phyloP scores from a whole-genome alignment of 805 yeast genomes.

The Starmera pachycereana region DNA sequence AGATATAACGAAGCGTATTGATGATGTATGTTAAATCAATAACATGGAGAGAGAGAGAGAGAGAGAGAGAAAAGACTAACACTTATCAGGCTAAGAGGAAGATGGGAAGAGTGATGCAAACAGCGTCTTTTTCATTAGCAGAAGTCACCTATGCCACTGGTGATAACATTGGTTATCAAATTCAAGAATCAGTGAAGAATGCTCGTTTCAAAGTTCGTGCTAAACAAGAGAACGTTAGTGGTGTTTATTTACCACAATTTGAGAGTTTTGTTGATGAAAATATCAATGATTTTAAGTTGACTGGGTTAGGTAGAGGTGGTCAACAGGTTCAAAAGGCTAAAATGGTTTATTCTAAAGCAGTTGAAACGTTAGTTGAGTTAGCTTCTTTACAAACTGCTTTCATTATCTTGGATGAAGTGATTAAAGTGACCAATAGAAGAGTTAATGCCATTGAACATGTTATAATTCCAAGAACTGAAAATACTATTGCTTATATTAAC shows the following conservation, averaged over 20 bases:
- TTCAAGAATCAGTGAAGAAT: slow-evolving; percentile 83
- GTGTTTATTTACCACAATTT: slow-evolving; percentile 89
- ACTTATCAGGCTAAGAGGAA: slow-evolving; percentile 60
- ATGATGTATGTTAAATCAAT: slow-evolving; percentile 41
- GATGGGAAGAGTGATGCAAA: slow-evolving; percentile 98
- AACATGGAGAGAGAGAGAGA: background rate
- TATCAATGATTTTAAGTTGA: slow-evolving; percentile 88
- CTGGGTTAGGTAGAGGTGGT: slow-evolving; percentile 97
- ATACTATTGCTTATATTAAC: slow-evolving; percentile 84
- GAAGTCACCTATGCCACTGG: slow-evolving; percentile 98
- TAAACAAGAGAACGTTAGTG: slow-evolving; percentile 91
- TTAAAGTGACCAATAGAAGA: slow-evolving; percentile 95
- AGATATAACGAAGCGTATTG: slow-evolving; percentile 89
- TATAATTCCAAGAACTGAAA: slow-evolving; percentile 94
- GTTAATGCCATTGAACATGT: slow-evolving; percentile 98
- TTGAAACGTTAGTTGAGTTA: slow-evolving; percentile 91
- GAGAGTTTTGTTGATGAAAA: slow-evolving; percentile 76
- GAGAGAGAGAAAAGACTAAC: slow-evolving; percentile 4
- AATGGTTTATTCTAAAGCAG: slow-evolving; percentile 86
- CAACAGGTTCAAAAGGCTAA: slow-evolving; percentile 96
- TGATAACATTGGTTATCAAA: slow-evolving; percentile 90
- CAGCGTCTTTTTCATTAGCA: slow-evolving; percentile 94
- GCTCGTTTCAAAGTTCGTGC: slow-evolving; percentile 90
- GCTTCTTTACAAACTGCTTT: slow-evolving; percentile 97
- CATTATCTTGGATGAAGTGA: slow-evolving; percentile 92